Evolutionary conservation across 495 filamentous ascomycete genomes (phyloP).

Genomic region (Neurospora tetrasperma): DNA sequence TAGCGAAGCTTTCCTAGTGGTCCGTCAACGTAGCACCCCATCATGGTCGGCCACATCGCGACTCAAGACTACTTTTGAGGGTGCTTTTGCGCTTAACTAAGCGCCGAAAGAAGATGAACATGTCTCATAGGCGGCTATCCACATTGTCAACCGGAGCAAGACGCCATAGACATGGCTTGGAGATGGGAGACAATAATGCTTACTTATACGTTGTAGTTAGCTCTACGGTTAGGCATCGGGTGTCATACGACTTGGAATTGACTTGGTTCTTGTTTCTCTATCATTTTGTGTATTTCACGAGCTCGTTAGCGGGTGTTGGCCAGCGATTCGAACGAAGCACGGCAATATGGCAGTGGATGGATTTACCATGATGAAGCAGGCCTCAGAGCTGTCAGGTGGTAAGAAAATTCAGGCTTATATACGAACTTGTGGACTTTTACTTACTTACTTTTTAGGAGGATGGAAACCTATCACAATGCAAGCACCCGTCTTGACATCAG

Average conservation of each 20-base stretch:
- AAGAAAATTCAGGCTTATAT: no score
- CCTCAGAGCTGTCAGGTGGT: no score
- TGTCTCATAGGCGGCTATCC: neutral
- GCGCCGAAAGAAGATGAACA: neutral
- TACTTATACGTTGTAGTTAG: neutral
- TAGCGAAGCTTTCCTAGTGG: neutral
- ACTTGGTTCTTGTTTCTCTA: no score
- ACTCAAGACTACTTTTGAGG: neutral
- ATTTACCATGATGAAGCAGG: no score
- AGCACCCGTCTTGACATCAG: constrained; percentile 17
- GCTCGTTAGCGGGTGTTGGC: no score
- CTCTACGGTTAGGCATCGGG: no score
- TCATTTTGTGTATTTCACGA: no score
- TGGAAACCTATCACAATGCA: constrained; percentile 29
- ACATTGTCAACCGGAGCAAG: neutral
- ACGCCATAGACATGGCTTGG: neutral
- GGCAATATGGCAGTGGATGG: no score
- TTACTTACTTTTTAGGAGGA: no score
- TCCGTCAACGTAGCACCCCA: neutral
- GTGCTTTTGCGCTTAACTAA: neutral
- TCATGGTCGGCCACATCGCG: neutral
- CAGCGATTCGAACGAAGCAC: no score
- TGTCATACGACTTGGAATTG: no score
- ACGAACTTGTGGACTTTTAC: no score
- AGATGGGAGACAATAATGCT: neutral